These are phyloP conservation scores for Claviceps sp. DNA, from an alignment of 2,329 filamentous ascomycete genomes.

Conservation along the genomic window DNA sequence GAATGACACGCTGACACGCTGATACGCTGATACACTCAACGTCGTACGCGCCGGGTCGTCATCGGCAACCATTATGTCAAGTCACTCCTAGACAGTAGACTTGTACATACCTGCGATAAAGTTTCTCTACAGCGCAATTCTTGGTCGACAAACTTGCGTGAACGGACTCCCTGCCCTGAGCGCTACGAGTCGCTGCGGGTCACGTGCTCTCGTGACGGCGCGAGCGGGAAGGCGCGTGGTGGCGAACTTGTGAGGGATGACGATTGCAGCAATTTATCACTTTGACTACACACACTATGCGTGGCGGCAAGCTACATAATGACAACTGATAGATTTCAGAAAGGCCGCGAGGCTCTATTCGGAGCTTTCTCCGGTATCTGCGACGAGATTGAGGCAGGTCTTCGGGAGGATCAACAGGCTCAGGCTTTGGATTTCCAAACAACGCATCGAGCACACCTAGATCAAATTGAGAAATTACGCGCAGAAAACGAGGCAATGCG, in stretches of 20 bases:
- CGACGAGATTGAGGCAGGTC: constrained; percentile 18
- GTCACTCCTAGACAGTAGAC: too few relatives aligned
- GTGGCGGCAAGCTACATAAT: constrained; percentile 14
- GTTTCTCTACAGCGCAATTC: too few relatives aligned
- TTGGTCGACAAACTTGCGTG: too few relatives aligned
- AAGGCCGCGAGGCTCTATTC: constrained; percentile 25
- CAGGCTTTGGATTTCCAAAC: background rate
- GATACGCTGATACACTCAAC: background rate
- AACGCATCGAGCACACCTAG: constrained; percentile 1
- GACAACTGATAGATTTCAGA: constrained; percentile 24
- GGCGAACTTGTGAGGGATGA: background rate
- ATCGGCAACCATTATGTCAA: background rate
- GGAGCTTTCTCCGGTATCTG: constrained; percentile 27
- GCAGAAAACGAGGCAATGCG: constrained; percentile 29
- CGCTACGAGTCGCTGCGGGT: background rate
- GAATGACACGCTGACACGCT: background rate
- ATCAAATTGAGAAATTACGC: constrained; percentile 22
- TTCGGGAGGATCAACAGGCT: background rate
- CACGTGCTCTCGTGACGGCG: background rate
- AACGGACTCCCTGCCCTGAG: too few relatives aligned
- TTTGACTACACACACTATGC: background rate
- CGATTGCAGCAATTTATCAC: background rate
- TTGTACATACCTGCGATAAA: too few relatives aligned
- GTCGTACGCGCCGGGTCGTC: background rate
- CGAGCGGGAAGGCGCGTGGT: background rate